Base-by-base conservation (phyloP, 75 land plant species). In the Isoetes taiwanensis region DNA sequence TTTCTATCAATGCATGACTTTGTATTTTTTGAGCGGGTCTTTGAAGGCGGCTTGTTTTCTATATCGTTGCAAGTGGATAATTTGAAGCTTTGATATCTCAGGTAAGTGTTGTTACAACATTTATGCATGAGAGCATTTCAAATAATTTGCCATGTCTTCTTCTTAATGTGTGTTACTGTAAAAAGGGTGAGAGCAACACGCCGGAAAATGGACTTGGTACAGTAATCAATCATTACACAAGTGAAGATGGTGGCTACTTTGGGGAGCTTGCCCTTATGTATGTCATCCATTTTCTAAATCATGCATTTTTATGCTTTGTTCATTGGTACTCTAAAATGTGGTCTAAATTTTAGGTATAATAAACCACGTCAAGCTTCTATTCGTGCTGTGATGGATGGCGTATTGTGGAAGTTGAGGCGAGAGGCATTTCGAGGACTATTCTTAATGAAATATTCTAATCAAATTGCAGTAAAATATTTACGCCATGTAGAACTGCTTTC, bases 241-340 rank as follows among this genome's bases (percentile, higher is more conserved):
- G 85, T 62, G 79, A 80, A 30, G 76, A 79, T 61, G 59, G 74
- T 43, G 81, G 88, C 40, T 86, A 83, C 59, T 91, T 91, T 71
- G 97, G 97, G 30, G 97, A 91, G 65, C 73, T 91, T 41, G 97
- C 97, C 59, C 64, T 91, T 17, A 91, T 91, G 97, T 91, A 56
- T 69, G 82, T 56, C n/a, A n/a, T n/a, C n/a, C n/a, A n/a, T n/a
- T n/a, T n/a, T n/a, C n/a, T n/a, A n/a, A n/a, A n/a, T n/a, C n/a
- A n/a, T n/a, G n/a, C n/a, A n/a, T n/a, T n/a, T n/a, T n/a, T n/a
- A n/a, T n/a, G n/a, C n/a, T n/a, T n/a, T n/a, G n/a, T n/a, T n/a
- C n/a, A n/a, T n/a, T n/a, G n/a, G n/a, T 34, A 10, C 17, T 59
- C n/a, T n/a, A 43, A n/a, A 43, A 14, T 55, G 24, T 57, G 26